Evolutionary conservation across 2,329 filamentous ascomycete genomes (phyloP), one percentile per base, ranked within the genome.

Genomic region (Penicillium verrucosum): DNA sequence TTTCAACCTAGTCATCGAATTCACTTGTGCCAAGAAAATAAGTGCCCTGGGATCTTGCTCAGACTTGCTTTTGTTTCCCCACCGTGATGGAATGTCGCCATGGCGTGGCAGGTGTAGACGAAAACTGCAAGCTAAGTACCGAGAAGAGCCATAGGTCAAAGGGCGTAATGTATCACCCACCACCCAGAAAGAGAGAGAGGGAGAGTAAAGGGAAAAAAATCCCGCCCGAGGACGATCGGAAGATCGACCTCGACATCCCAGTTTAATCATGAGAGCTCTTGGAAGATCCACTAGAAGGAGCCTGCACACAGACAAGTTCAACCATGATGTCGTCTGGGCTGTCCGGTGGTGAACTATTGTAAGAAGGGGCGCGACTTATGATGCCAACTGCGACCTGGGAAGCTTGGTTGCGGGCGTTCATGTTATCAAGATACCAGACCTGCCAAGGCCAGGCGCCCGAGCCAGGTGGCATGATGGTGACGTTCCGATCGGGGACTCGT

Each of bases 301-400:
- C 73, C 59, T 72, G 70, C 21, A 72, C 57, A 48, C 73, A 75
- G 27, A 70, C 69, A 18, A 75, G 60, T 42, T 75, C 72, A 40
- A 75, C 60, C 41, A 71, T 65, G 5, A 75, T 66, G 29, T 73
- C 73, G 14, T 73, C 59, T 9, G 63, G 63, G 29, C 60, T 57
- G 2, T 56, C 43, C 2, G 68, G 65, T 12, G 65, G 66, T 8
- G 55, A 29, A 32, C 64, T 67, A 32, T 68, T 63, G 43, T 66
- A 70, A 2, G 64, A 62, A 4, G 73, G 73, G 2, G 60, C 63
- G 6, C 73, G 69, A 61, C 69, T 71, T 50, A 75, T 62, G 27
- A 75, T 74, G 3, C 68, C 73, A 21, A 75, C 70, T 10, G 71
- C 73, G 4, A 75, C 69, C 51, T 75, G 71, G 10, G 63, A 62